Base-by-base conservation (phyloP, 345 rosid genomes). In the Eutrema japonicum region DNA sequence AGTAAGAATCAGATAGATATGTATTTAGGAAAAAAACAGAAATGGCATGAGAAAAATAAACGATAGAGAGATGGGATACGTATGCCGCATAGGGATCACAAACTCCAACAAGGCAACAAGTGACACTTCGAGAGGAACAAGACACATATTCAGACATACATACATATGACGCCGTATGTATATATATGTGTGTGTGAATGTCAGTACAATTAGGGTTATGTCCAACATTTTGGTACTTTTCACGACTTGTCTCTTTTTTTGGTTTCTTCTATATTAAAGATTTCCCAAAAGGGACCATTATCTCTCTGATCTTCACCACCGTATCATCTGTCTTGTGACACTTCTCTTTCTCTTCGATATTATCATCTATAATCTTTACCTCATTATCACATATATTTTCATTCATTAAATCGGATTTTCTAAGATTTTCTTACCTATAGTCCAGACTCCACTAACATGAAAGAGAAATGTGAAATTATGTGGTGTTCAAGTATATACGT, bases 11-110 rank as follows among this genome's bases (percentile, higher is more conserved):
- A 57, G 66, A 74, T 66, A 18, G 22, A 74, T 66, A 33, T 7
- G 61, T 68, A 52, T 35, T 59, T 68, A 58, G 66, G 48, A 60
- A 50, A 35, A 33, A 75, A 68, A 65, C 48, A 68, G 40, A 67
- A 75, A 11, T 67, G 55, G 72, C 73, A 66, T 74, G 73, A 74
- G 64, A 50, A 67, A 68, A 75, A 67, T 75, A 68, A 75, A 67
- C 78, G 78, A 75, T 75, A 68, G 63, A 67, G 78, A 51, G 56
- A 60, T 68, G 48, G 68, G 78, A 43, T 75, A 75, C 78, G 78
- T 75, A 68, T 68, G 74, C 49, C 27, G 78, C 64, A 58, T 75
- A 51, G 62, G 73, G 69, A 75, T 75, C 78, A 75, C 78, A 68
- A 67, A 52, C 8, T 42, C 22, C 53, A 54, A 54, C 59, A 54